Evolutionary conservation across 306 rosid genomes (phyloP).

Genomic region (Geum urbanum): DNA sequence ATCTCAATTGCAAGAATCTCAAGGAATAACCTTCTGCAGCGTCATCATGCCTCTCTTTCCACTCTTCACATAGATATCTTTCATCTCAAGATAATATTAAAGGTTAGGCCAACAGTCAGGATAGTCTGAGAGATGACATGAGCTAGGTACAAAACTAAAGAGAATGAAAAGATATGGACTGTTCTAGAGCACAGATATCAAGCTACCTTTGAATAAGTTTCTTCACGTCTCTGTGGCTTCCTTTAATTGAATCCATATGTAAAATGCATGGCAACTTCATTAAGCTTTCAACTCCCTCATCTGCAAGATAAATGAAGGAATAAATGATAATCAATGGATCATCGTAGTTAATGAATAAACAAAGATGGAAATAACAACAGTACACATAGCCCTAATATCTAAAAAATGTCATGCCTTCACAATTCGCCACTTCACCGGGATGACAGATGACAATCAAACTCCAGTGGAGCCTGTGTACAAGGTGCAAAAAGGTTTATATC

Average conservation of each 20-base stretch:
- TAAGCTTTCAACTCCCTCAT: constrained; percentile 37
- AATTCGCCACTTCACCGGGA: constrained; percentile 53
- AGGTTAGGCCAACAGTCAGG: neutral
- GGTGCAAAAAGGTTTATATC: constrained; percentile 16
- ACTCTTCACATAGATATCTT: constrained; percentile 72
- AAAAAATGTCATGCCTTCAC: constrained; percentile 38
- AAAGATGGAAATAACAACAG: neutral
- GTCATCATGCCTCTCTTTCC: constrained; percentile 56
- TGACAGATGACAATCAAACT: constrained; percentile 71
- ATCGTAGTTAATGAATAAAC: neutral
- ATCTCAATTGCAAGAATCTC: constrained; percentile 46
- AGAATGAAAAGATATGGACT: neutral
- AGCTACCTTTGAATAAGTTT: constrained; percentile 58
- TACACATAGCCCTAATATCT: constrained; percentile 22
- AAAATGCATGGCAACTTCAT: constrained; percentile 63
- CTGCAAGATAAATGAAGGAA: constrained; percentile 26
- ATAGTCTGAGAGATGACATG: no score
- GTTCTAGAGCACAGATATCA: constrained; percentile 18
- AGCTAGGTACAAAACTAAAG: neutral
- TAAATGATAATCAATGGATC: constrained; percentile 11
- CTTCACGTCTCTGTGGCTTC: constrained; percentile 63
- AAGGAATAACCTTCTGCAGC: constrained; percentile 42
- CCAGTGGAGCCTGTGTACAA: constrained; percentile 63
- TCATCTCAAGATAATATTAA: constrained; percentile 18
- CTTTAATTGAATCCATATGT: constrained; percentile 75